phyloP scores from a whole-genome alignment of 495 filamentous ascomycete genomes.

The Chaetomium fimeti region DNA sequence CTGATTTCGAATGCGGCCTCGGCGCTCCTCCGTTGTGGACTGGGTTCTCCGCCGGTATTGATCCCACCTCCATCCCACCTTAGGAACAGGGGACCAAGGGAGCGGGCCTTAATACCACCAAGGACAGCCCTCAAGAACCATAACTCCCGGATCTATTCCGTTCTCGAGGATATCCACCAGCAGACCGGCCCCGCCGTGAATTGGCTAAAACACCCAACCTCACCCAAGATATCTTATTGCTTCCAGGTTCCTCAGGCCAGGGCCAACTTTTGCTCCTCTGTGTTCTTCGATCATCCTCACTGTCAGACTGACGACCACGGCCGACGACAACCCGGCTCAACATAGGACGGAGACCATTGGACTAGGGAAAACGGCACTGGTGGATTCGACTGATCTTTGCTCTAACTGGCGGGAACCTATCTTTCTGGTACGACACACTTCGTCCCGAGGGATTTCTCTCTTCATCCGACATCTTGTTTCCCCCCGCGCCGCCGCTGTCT shows the following conservation, averaged over 20 bases:
- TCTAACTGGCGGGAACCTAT: conserved; percentile 32
- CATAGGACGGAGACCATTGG: conserved; percentile 24
- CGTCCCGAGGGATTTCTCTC: conserved; percentile 23
- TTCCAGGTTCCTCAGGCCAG: conserved; percentile 26
- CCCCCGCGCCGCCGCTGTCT: conserved; percentile 17
- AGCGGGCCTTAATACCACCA: conserved; percentile 45
- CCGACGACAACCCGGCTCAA: conserved; percentile 18
- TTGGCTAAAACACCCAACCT: conserved; percentile 28
- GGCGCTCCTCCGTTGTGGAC: conserved; percentile 49
- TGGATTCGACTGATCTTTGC: conserved; percentile 36
- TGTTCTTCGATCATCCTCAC: conserved; percentile 11
- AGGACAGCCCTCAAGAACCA: conserved; percentile 43
- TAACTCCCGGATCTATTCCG: conserved; percentile 46
- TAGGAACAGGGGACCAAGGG: conserved; percentile 45
- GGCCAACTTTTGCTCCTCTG: conserved; percentile 20
- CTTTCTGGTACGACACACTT: conserved; percentile 31
- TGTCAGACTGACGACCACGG: conserved; percentile 19
- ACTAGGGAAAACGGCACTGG: conserved; percentile 16
- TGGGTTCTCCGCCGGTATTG: conserved; percentile 50
- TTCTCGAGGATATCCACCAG: conserved; percentile 28
- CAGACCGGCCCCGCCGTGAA: conserved; percentile 41
- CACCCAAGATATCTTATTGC: conserved; percentile 37
- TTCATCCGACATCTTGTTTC: conserved; percentile 21
- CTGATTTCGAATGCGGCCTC: conserved; percentile 48
- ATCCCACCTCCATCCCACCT: conserved; percentile 50